Base-by-base conservation (phyloP, 2,329 filamentous ascomycete species). In the Dactylellina parvicollis region DNA sequence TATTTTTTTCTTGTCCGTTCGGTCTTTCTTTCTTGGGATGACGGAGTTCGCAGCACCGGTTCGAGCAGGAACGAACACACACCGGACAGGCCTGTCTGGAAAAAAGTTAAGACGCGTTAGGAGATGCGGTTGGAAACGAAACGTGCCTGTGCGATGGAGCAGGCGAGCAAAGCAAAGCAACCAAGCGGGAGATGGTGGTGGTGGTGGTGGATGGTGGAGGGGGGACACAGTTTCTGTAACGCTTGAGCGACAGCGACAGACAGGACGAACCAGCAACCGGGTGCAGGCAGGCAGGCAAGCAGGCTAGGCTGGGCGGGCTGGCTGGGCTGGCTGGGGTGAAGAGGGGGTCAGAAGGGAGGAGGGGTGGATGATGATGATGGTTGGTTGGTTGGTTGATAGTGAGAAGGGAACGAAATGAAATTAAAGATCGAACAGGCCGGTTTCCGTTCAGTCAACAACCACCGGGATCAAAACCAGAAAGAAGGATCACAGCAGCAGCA, bases 71-170 rank as follows among this genome's bases (percentile, higher is more conserved):
- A 64, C 52, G 28, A n/a, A 54, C 49, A 49, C 46, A 59, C 50
- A 52, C 28, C 26, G 22, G 38, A 42, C 59, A 61, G 55, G 67
- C 67, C 67, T 64, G 65, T 61, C 65, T 70, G 56, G 65, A 40
- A 72, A 57, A 56, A 52, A 50, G 40, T 72, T 57, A 65, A 59
- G 59, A 72, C 67, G 67, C 67, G 67, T 72, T 57, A 72, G 56
- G 44, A 59, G 67, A 72, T 72, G 57, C 66, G 57, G 67, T 72
- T 72, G 67, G 67, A 72, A 72, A 72, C 67, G 59, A 72, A 72
- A 72, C 67, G 67, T 72, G 67, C 67, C 59, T 64, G 67, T 65
- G 67, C 50, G 59, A 72, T 72, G 30, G 56, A 70, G 47, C 40
- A 20, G 62, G 44, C 34, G 44, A 34, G 52, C 12, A 49, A 49